Evolutionary conservation across 768 basidiomycete species (phyloP).

Genomic region (Leccinum fibrillosum): DNA sequence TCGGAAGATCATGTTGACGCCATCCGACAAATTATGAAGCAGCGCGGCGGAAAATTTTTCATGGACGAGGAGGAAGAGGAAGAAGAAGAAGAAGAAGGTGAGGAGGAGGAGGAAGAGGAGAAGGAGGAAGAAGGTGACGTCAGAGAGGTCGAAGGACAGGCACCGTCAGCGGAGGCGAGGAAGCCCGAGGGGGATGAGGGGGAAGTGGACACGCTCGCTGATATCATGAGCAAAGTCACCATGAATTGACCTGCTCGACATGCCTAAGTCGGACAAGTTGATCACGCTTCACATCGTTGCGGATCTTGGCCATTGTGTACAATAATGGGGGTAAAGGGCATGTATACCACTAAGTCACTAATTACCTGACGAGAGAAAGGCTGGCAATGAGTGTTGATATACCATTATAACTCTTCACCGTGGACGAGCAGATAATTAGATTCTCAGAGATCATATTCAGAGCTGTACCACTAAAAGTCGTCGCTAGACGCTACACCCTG

Average conservation of each 20-base stretch:
- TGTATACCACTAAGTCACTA: slow-evolving; percentile 25
- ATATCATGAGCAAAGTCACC: slow-evolving; percentile 64
- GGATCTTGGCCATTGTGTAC: slow-evolving; percentile 2
- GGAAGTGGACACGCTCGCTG: slow-evolving; percentile 56
- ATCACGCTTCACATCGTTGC: not conserved
- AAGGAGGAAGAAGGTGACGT: slow-evolving; percentile 38
- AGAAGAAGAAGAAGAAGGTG: slow-evolving; percentile 61
- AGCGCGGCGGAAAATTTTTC: slow-evolving; percentile 64
- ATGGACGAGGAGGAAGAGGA: slow-evolving; percentile 80
- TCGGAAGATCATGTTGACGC: slow-evolving; percentile 54
- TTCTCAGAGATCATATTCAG: not conserved
- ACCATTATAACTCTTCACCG: not conserved
- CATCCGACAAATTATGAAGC: slow-evolving; percentile 52
- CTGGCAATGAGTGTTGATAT: not conserved
- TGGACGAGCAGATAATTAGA: not conserved
- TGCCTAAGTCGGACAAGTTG: not conserved
- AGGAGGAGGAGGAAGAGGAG: slow-evolving; percentile 46
- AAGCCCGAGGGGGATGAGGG: slow-evolving; percentile 35
- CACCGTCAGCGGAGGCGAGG: slow-evolving; percentile 22
- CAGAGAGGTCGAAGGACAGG: slow-evolving; percentile 19
- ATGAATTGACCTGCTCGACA: slow-evolving; percentile 32
- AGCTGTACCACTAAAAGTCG: not conserved
- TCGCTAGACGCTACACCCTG: not conserved
- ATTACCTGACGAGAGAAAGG: slow-evolving; percentile 9
- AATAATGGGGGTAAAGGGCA: not conserved